A percentile compares a stretch with the other conserved stretches of the same genome.
phyloP scores from a whole-genome alignment of 345 rosid genomes.

The Viola odorata region DNA sequence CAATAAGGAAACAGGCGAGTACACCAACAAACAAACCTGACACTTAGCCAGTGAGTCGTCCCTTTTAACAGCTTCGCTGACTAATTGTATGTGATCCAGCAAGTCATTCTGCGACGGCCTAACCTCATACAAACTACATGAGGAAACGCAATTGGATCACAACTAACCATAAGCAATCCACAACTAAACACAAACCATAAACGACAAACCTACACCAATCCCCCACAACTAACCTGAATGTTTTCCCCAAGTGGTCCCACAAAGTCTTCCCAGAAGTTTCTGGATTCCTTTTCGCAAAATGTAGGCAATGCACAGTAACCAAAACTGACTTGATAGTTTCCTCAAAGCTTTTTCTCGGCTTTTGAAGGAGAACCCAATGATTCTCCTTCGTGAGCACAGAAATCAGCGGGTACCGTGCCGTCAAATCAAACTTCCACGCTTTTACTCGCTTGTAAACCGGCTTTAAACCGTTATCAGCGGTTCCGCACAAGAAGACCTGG shows the following conservation, averaged over 20 bases:
- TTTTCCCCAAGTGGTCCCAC: conserved; percentile 55
- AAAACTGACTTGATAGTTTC: conserved; percentile 46
- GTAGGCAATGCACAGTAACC: conserved; percentile 53
- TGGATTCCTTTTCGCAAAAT: conserved; percentile 47
- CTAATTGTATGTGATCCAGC: conserved; percentile 54
- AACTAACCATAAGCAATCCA: neutral
- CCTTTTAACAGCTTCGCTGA: conserved; percentile 56
- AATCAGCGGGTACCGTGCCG: conserved; percentile 42
- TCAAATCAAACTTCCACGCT: conserved; percentile 75
- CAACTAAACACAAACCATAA: conserved; percentile 1
- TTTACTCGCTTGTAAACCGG: conserved; percentile 48
- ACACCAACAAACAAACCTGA: conserved; percentile 37
- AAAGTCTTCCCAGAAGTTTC: conserved; percentile 48
- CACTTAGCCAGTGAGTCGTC: conserved; percentile 48
- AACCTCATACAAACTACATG: conserved; percentile 53
- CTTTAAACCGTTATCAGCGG: conserved; percentile 51
- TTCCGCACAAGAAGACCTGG: conserved; percentile 51
- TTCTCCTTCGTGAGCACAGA: conserved; percentile 59
- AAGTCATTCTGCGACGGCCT: conserved; percentile 76
- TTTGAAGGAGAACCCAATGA: conserved; percentile 57
- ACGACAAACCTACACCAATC: neutral
- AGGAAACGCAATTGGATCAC: neutral
- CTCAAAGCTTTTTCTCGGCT: conserved; percentile 72
- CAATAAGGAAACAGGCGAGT: neutral
- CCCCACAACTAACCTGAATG: conserved; percentile 40